Base-by-base conservation (phyloP, 2,329 filamentous ascomycete species). In the Sporothrix pseudoabietina region DNA sequence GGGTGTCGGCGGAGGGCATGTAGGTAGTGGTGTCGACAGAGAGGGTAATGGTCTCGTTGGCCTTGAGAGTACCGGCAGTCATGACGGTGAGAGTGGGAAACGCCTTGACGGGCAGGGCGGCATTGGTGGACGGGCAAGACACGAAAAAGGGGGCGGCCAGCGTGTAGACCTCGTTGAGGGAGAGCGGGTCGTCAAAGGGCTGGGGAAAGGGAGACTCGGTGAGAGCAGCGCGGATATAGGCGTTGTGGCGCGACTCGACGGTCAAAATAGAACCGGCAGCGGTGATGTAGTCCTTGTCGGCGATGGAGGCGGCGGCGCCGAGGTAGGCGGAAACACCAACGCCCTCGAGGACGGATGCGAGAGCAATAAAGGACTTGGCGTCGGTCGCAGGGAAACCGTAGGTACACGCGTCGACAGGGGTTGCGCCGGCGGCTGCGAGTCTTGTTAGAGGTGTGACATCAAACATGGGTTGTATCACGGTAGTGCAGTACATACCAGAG, bases 231-330 rank as follows among this genome's bases (percentile, higher is more conserved):
- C 55, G 55, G 19, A 59, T 59, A 30, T 59, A 59, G 55, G 55
- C 55, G 30, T n/a, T 59, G 30, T 59, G 55, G 30, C 55, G 55
- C 55, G 55, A 59, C 30, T 59, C 55, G 30, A 59, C 55, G 8
- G 55, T 59, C 55, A 59, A 26, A 12, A 59, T 59, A 26, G 55
- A 59, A 30, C 55, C 55, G 30, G 55, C 55, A 30, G 55, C 55
- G 55, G 55, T 59, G 55, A 59, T 30, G 55, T 59, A 59, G 55
- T 35, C 30, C 55, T 59, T 59, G 55, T 59, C 55, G 55, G 55
- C 55, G 55, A 59, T 59, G 55, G 55, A 59, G 55, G 55, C 55
- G 55, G 55, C 55, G 10, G 55, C 55, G 55, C 55, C 55, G 30
- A 59, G 30, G 55, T 59, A 59, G 55, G 55, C 55, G 14, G 55